phyloP scores from a whole-genome alignment of 768 basidiomycete species.

The Mycena amicta region DNA sequence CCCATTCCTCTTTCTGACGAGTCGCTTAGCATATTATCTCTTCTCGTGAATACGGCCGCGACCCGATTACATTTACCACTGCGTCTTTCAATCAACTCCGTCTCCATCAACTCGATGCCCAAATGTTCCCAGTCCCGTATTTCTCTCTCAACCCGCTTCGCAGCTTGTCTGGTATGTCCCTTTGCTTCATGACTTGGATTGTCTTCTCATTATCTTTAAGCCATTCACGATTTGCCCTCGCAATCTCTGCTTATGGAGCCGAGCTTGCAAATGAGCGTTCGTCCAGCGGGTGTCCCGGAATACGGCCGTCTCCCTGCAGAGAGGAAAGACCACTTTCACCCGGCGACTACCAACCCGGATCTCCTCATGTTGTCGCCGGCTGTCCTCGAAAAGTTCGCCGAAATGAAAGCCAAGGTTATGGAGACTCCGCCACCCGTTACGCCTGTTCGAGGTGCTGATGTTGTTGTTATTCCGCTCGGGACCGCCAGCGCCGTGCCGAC shows the following conservation, averaged over 20 bases:
- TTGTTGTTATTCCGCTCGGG: slow-evolving; percentile 77
- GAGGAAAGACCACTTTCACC: slow-evolving; percentile 43
- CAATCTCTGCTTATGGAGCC: slow-evolving; percentile 46
- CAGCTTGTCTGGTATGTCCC: slow-evolving; percentile 39
- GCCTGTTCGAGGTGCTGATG: slow-evolving; percentile 53
- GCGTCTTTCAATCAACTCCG: slow-evolving; percentile 61
- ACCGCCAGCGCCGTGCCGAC: slow-evolving; percentile 87
- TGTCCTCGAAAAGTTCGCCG: slow-evolving; percentile 41
- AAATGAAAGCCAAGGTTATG: slow-evolving; percentile 38
- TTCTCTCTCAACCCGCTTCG: slow-evolving; percentile 46
- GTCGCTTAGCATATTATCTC: slow-evolving; percentile 70
- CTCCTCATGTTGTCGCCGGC: slow-evolving; percentile 34
- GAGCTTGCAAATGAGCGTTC: slow-evolving; percentile 44
- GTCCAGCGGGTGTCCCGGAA: slow-evolving; percentile 47
- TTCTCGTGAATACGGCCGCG: slow-evolving; percentile 58
- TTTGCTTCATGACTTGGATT: not conserved
- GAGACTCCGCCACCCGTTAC: slow-evolving; percentile 21
- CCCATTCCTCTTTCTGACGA: not conserved
- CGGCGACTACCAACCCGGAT: slow-evolving; percentile 27
- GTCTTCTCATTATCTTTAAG: slow-evolving; percentile 20
- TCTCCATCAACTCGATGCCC: slow-evolving; percentile 68
- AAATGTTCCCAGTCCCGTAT: slow-evolving; percentile 73
- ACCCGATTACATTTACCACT: slow-evolving; percentile 75
- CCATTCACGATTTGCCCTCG: slow-evolving; percentile 48
- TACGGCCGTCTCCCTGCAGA: slow-evolving; percentile 32